A percentile compares a stretch with the other conserved stretches of the same genome.
Evolutionary conservation across 495 filamentous ascomycete genomes (phyloP).

Genomic region (Xylaria intraflava): DNA sequence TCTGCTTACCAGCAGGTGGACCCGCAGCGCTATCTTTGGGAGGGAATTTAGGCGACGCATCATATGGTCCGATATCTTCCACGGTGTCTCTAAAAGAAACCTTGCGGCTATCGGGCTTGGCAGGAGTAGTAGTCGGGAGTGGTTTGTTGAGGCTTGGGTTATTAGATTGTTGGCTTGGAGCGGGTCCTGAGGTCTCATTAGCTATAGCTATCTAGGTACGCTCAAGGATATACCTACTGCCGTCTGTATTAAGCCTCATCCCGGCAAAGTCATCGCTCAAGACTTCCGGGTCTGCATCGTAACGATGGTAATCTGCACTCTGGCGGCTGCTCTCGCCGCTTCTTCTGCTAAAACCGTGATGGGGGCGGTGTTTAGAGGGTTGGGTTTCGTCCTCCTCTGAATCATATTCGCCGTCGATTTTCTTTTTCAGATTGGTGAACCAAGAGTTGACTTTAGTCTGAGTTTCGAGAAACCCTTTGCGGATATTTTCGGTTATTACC

Average conservation of each 20-base stretch:
- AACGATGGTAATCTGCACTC: slow-evolving; percentile 78
- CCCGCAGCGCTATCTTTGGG: slow-evolving; percentile 30
- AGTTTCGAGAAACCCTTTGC: slow-evolving; percentile 91
- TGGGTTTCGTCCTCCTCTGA: slow-evolving; percentile 48
- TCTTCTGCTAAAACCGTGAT: slow-evolving; percentile 23
- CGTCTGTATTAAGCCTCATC: slow-evolving; percentile 71
- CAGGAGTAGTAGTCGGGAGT: slow-evolving; percentile 45
- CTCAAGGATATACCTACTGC: slow-evolving; percentile 50
- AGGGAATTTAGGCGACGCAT: slow-evolving; percentile 48
- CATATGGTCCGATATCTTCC: slow-evolving; percentile 77
- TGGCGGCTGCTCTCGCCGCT: slow-evolving; percentile 48
- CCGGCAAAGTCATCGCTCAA: slow-evolving; percentile 86
- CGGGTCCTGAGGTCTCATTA: slow-evolving; percentile 17
- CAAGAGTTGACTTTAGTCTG: slow-evolving; percentile 89
- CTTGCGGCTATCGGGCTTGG: slow-evolving; percentile 56
- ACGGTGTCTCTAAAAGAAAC: slow-evolving; percentile 71
- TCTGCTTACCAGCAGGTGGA: slow-evolving; percentile 52
- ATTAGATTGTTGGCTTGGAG: slow-evolving; percentile 14
- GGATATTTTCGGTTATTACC: slow-evolving; percentile 85
- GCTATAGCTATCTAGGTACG: not conserved
- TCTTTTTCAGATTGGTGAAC: slow-evolving; percentile 85
- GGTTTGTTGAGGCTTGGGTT: slow-evolving; percentile 80
- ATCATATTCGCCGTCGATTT: slow-evolving; percentile 76
- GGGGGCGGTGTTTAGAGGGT: slow-evolving; percentile 29
- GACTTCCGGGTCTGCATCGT: slow-evolving; percentile 92